These are phyloP conservation scores for Furcasterigmium furcatum DNA, from an alignment of 2,329 filamentous ascomycete species.

Conservation along the genomic window DNA sequence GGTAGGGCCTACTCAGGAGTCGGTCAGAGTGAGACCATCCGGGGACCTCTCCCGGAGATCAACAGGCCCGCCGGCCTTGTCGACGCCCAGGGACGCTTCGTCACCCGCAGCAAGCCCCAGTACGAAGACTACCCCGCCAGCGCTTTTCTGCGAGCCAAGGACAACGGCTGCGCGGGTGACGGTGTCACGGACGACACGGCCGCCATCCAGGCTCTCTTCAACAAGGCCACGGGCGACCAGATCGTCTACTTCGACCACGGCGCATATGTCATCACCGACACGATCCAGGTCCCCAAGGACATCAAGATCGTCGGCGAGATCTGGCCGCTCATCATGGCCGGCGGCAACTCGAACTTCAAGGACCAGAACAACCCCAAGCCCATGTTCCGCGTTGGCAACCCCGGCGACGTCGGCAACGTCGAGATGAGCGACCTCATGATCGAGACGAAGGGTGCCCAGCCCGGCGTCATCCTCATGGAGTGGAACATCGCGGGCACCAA, in stretches of 20 bases:
- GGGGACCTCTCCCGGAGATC: constrained; percentile 53
- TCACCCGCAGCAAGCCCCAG: constrained; percentile 84
- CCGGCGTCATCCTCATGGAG: constrained; percentile 86
- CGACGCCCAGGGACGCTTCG: constrained; percentile 61
- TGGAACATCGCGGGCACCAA: constrained; percentile 76
- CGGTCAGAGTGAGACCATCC: constrained; percentile 48
- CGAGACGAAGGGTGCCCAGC: constrained; percentile 76
- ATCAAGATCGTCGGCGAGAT: constrained; percentile 89
- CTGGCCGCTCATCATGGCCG: constrained; percentile 86
- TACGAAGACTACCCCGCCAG: constrained; percentile 67
- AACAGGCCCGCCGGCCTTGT: constrained; percentile 67
- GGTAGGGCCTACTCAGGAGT: constrained; percentile 66
- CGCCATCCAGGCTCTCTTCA: constrained; percentile 75
- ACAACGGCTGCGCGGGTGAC: constrained; percentile 81
- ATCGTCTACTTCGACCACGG: constrained; percentile 76
- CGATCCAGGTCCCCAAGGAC: constrained; percentile 70
- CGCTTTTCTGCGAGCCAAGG: constrained; percentile 80
- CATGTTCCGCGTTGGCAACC: constrained; percentile 80
- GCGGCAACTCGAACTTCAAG: constrained; percentile 66
- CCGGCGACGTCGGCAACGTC: constrained; percentile 73
- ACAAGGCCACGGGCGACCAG: constrained; percentile 60
- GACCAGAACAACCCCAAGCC: constrained; percentile 74
- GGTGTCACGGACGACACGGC: constrained; percentile 83
- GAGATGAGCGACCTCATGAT: constrained; percentile 89
- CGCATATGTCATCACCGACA: constrained; percentile 67